Evolutionary conservation across 768 basidiomycete genomes (phyloP).

Genomic region (Candolleomyces eurysporus): DNA sequence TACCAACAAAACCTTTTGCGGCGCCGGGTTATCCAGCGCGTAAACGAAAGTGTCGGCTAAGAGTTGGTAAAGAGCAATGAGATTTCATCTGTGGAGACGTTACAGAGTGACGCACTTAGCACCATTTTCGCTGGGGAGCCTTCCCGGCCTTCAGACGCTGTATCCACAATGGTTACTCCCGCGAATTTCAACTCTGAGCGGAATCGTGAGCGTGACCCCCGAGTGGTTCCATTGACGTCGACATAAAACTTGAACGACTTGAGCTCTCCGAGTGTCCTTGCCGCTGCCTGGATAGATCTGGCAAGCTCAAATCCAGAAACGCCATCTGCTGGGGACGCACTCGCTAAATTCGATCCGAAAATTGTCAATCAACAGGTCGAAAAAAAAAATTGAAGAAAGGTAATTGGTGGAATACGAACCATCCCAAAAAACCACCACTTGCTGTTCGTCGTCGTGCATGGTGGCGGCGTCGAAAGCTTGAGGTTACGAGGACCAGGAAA

Average conservation of each 20-base stretch:
- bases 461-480: neutral
- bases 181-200: neutral
- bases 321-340: neutral
- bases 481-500: neutral
- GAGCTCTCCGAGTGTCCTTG: neutral
- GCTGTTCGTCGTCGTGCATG: slow-evolving; percentile 11
- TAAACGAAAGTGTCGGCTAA: slow-evolving; percentile 1
- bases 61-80: neutral
- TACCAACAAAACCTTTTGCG: neutral
- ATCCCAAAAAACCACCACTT: slow-evolving; percentile 26
- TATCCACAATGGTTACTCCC: neutral
- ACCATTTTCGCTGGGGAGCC: neutral
- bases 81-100: neutral
- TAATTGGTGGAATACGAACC: slow-evolving; percentile 14
- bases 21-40: neutral
- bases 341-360: neutral
- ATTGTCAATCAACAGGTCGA: neutral
- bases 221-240: neutral
- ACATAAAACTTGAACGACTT: slow-evolving; percentile 1
- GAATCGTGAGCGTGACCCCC: neutral
- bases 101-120: neutral
- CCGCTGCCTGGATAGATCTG: neutral
- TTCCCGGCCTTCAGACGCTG: neutral
- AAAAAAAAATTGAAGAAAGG: neutral
- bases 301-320: slow-evolving; percentile 1